A percentile compares a stretch with the other conserved stretches of the same genome.
phyloP scores from a whole-genome alignment of 176 grass and related monocot genomes.

The Triticum aestivum region DNA sequence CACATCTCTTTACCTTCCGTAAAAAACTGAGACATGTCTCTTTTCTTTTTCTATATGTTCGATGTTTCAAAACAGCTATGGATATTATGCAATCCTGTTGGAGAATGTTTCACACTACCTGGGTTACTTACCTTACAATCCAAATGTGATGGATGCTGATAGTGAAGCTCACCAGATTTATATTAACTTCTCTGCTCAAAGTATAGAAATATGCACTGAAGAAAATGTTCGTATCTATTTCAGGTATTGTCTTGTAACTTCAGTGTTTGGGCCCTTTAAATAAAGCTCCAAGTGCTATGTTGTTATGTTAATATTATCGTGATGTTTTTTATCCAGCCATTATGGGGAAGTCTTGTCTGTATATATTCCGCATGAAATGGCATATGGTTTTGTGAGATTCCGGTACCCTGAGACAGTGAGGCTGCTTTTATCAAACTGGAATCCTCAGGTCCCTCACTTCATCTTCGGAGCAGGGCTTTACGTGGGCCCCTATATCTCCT shows the following conservation, averaged over 20 bases:
- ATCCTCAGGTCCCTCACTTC: constrained; percentile 51
- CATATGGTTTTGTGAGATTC: constrained; percentile 77
- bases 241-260: constrained; percentile 38
- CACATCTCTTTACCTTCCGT: no score
- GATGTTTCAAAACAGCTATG: not conserved
- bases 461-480: constrained; percentile 41
- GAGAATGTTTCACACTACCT: constrained; percentile 41
- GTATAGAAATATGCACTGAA: constrained; percentile 35
- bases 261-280: not conserved
- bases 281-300: not conserved
- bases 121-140: not conserved
- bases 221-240: constrained; percentile 44
- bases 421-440: constrained; percentile 42
- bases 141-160: no score
- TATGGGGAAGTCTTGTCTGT: constrained; percentile 56
- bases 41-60: not conserved
- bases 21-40: not conserved
- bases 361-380: constrained; percentile 25
- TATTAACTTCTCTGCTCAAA: constrained; percentile 48
- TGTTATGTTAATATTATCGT: not conserved
- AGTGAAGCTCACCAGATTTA: constrained; percentile 37
- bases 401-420: constrained; percentile 34
- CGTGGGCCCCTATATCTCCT: constrained; percentile 28
- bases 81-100: constrained; percentile 39
- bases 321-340: constrained; percentile 36